Percentiles rank a stretch among this genome's conserved stretches.
Evolutionary conservation across 305 asterid species (phyloP).

Genomic region (Fraxinus sp.): DNA sequence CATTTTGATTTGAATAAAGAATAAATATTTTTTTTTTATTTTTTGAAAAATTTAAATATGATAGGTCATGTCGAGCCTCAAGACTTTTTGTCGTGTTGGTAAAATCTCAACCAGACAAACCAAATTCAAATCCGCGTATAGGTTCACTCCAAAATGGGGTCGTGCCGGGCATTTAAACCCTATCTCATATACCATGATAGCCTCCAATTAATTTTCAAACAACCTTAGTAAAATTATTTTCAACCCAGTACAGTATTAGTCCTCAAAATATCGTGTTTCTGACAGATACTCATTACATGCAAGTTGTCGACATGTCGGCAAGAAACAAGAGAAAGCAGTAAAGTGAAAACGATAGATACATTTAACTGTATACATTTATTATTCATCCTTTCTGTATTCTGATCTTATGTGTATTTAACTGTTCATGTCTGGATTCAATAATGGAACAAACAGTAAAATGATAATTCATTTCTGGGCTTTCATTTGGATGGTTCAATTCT

Average conservation of each 20-base stretch:
- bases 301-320: slow-evolving; percentile 45
- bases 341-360: slow-evolving; percentile 25
- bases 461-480: slow-evolving; percentile 10
- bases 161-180: no score
- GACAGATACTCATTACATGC: slow-evolving; percentile 36
- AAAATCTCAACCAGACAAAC: not conserved
- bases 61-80: no score
- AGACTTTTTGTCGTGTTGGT: no score
- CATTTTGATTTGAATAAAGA: no score
- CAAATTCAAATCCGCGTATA: not conserved
- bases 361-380: not conserved
- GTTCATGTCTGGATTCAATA: slow-evolving; percentile 18
- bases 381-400: not conserved
- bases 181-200: not conserved
- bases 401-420: not conserved
- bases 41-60: no score
- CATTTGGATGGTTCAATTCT: slow-evolving; percentile 27
- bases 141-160: not conserved
- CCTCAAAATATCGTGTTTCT: slow-evolving; percentile 13
- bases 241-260: slow-evolving; percentile 14
- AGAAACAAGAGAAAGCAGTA: slow-evolving; percentile 33
- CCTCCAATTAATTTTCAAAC: not conserved
- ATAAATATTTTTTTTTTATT: no score
- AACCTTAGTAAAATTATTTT: not conserved
- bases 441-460: slow-evolving; percentile 24